Evolutionary conservation across 1,284 basidiomycete genomes (phyloP).

Genomic region (Pterulicium gracile): DNA sequence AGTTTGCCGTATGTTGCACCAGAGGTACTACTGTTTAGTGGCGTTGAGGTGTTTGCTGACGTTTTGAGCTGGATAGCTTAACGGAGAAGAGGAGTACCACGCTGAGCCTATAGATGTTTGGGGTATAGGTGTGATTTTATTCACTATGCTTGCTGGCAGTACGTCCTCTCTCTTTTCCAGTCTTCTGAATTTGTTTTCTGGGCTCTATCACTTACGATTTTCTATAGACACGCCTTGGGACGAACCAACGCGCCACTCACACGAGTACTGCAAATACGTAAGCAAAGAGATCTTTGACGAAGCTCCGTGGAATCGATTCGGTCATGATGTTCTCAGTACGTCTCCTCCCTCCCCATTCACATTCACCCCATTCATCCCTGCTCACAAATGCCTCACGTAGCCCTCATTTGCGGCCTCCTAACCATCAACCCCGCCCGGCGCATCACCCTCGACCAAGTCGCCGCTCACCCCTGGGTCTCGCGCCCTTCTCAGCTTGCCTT

Average conservation of each 20-base stretch:
- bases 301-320: conserved; percentile 76
- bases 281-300: conserved; percentile 69
- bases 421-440: conserved; percentile 64
- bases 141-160: conserved; percentile 89
- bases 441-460: conserved; percentile 62
- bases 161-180: conserved; percentile 21
- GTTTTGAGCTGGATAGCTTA: conserved; percentile 27
- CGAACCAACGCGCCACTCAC: conserved; percentile 72
- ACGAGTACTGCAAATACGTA: conserved; percentile 73
- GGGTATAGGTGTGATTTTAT: conserved; percentile 95
- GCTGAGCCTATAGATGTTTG: conserved; percentile 94
- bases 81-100: conserved; percentile 52
- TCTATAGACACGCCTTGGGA: conserved; percentile 92
- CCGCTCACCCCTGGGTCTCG: conserved; percentile 71
- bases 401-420: conserved; percentile 65
- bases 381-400: conserved; percentile 24
- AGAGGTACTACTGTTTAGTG: too few species aligned
- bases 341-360: conserved; percentile 6
- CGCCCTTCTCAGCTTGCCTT: conserved; percentile 63
- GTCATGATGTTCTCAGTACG: conserved; percentile 50
- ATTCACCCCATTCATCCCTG: neutral
- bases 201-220: neutral
- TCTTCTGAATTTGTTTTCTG: neutral
- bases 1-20: conserved; percentile 94
- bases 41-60: conserved; percentile 12